phyloP scores from a whole-genome alignment of 1,139 yeast genomes.

The Saccharomyces uvarum region DNA sequence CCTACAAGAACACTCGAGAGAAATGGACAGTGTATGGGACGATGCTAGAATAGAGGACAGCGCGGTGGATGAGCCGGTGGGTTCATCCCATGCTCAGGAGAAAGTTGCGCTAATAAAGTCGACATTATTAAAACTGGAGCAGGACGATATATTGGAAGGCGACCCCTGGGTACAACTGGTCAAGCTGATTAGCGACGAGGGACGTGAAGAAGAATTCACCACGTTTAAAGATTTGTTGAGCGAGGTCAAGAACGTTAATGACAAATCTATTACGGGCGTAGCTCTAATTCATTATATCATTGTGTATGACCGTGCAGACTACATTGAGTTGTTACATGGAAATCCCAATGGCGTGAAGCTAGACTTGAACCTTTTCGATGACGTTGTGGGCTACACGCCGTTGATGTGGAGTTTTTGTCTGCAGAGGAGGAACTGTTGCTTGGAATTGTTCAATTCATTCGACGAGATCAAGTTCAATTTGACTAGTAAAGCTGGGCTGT shows the following conservation, averaged over 20 bases:
- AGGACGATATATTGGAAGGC: conserved; percentile 1
- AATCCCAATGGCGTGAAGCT: conserved; percentile 11
- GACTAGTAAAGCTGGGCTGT: conserved; percentile 30
- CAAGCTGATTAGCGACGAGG: conserved; percentile 17
- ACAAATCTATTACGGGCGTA: conserved; percentile 20
- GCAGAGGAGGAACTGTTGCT: conserved; percentile 32
- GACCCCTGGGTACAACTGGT: conserved; percentile 21
- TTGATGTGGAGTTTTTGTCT: conserved; percentile 44
- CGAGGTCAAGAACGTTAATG: conserved; percentile 17
- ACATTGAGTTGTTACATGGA: conserved; percentile 36
- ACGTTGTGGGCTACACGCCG: conserved; percentile 38
- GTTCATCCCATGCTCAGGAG: not conserved
- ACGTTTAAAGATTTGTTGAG: conserved; percentile 16
- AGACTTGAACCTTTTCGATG: conserved; percentile 36
- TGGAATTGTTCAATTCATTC: conserved; percentile 34
- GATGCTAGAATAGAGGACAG: not conserved
- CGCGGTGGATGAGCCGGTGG: not conserved
- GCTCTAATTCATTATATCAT: conserved; percentile 24
- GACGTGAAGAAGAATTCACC: conserved; percentile 17
- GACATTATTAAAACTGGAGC: not conserved
- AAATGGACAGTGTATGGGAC: not conserved
- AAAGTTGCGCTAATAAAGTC: not conserved
- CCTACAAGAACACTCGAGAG: not conserved
- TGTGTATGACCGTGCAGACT: conserved; percentile 23
- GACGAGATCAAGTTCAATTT: conserved; percentile 35